These are phyloP conservation scores for Globisporangium iwayamae DNA, from an alignment of 352 stramenopile genomes.

Conservation along the genomic window DNA sequence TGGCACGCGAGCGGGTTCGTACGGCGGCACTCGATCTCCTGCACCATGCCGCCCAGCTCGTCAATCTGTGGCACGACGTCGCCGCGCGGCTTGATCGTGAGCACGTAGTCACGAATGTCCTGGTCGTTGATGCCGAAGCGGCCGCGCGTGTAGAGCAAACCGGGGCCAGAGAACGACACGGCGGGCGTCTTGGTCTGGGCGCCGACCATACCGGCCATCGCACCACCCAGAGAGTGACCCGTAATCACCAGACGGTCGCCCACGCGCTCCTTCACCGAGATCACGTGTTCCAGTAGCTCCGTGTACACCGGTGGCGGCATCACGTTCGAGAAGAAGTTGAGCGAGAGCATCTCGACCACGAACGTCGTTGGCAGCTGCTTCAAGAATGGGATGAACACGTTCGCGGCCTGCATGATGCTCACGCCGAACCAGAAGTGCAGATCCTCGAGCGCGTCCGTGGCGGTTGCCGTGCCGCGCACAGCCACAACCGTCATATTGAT, in stretches of 20 bases:
- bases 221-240: conserved; percentile 77
- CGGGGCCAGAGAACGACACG: conserved; percentile 80
- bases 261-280: conserved; percentile 50
- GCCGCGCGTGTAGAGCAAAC: conserved; percentile 74
- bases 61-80: conserved; percentile 84
- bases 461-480: conserved; percentile 77
- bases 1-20: conserved; percentile 79
- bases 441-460: conserved; percentile 80
- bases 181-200: conserved; percentile 76
- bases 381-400: conserved; percentile 84
- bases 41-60: conserved; percentile 80
- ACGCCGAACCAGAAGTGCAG: conserved; percentile 88
- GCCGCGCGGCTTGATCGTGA: conserved; percentile 77
- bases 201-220: conserved; percentile 84
- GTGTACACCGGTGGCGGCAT: conserved; percentile 81
- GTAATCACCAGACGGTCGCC: conserved; percentile 77
- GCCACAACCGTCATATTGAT: conserved; percentile 87
- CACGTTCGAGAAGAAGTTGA: conserved; percentile 60
- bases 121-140: conserved; percentile 69
- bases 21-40: conserved; percentile 83
- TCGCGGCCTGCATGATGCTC: conserved; percentile 82
- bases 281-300: conserved; percentile 66
- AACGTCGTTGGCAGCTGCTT: conserved; percentile 78
- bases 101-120: conserved; percentile 80
- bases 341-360: conserved; percentile 81